Conservation (phyloP, 306 rosid genomes). For the Vigna trinervia region DNA sequence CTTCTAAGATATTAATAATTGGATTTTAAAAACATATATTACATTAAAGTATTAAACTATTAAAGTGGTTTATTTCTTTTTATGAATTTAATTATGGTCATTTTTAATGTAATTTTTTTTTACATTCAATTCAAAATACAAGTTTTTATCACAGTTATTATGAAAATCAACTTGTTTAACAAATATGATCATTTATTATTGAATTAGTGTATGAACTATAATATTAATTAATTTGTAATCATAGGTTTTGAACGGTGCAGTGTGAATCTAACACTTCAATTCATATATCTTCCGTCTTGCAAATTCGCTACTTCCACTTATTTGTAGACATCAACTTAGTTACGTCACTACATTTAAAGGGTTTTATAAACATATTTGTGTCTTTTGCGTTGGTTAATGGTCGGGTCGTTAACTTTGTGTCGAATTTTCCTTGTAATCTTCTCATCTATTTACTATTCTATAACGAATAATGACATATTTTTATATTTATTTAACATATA, state of each 20-base stretch:
- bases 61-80: neutral
- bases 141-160: too few species aligned
- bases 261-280: slow-evolving; percentile 15
- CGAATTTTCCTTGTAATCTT: neutral
- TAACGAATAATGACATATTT: too few species aligned
- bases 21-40: too few species aligned
- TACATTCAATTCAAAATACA: neutral
- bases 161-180: too few species aligned
- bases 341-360: neutral
- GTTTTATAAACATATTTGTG: too few species aligned
- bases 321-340: neutral
- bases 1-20: neutral
- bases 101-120: neutral
- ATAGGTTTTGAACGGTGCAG: neutral
- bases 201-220: too few species aligned
- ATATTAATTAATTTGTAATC: neutral
- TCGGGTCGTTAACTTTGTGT: neutral
- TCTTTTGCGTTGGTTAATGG: neutral
- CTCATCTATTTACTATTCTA: neutral
- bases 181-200: too few species aligned
- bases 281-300: neutral
- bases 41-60: too few species aligned
- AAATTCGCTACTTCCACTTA: too few species aligned
- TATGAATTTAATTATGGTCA: neutral
- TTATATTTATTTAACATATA: too few species aligned